A percentile compares a stretch with the other conserved stretches of the same genome.
phyloP scores from a whole-genome alignment of 2,329 filamentous ascomycete species.

The Endothia cerciana region DNA sequence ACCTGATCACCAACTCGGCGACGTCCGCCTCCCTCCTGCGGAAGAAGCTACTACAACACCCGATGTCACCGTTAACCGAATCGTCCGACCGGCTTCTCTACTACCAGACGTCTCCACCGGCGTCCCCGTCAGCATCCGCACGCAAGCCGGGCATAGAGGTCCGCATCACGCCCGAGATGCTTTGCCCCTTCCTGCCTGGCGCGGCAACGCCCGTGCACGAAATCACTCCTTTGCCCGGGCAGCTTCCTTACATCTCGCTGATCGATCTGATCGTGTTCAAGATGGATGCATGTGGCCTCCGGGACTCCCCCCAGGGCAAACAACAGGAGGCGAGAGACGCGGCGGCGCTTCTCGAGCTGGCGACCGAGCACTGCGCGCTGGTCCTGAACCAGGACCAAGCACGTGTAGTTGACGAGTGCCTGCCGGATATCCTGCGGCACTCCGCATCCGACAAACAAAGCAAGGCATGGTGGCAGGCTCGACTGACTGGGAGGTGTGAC shows the following conservation, averaged over 20 bases:
- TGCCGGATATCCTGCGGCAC: constrained; percentile 26
- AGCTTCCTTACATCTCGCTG: constrained; percentile 27
- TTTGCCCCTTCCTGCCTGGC: constrained; percentile 27
- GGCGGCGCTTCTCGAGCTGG: constrained; percentile 24
- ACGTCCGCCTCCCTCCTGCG: constrained; percentile 28
- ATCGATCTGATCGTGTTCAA: constrained; percentile 29
- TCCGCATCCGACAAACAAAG: constrained; percentile 22
- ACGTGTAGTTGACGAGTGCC: constrained; percentile 25
- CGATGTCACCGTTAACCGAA: constrained; percentile 26
- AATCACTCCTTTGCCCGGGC: constrained; percentile 14
- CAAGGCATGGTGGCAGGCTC: constrained; percentile 29
- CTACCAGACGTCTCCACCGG: constrained; percentile 26
- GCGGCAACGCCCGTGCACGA: constrained; percentile 24
- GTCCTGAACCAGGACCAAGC: constrained; percentile 25
- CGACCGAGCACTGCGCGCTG: constrained; percentile 28
- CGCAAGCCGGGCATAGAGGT: constrained; percentile 24
- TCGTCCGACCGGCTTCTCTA: constrained; percentile 24
- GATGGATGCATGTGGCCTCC: constrained; percentile 28
- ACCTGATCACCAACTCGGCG: constrained; percentile 27
- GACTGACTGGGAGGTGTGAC: constrained; percentile 26
- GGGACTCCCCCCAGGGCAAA: constrained; percentile 27
- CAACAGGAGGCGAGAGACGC: constrained; percentile 26
- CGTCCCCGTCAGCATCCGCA: constrained; percentile 14
- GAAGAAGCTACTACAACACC: constrained; percentile 29
- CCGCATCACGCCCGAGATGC: constrained; percentile 29